These are phyloP conservation scores for Thraustochytrium sp. DNA, from an alignment of 352 stramenopile species.

Conservation along the genomic window DNA sequence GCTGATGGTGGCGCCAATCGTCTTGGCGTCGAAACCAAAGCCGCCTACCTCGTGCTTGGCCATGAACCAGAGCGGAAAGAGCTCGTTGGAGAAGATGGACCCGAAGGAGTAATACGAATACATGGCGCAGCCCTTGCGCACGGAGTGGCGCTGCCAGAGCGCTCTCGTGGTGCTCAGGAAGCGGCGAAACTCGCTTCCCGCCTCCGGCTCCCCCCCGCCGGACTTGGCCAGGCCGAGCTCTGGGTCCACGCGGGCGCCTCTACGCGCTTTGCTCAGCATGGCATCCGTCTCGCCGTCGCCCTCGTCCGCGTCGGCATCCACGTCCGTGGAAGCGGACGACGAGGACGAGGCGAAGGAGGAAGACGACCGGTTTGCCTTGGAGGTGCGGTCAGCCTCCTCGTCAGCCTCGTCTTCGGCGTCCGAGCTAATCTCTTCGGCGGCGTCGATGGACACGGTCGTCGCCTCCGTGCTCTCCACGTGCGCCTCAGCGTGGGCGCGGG, in stretches of 20 bases:
- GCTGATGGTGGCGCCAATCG: not conserved
- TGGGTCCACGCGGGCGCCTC: no score
- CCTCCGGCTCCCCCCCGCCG: not conserved
- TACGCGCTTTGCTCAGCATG: no score
- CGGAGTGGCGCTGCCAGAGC: not conserved
- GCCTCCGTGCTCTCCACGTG: no score
- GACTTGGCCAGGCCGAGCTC: no score
- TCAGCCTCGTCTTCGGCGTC: not conserved
- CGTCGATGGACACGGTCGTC: no score
- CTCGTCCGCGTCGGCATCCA: not conserved
- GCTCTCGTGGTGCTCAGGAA: not conserved
- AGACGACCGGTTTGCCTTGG: no score
- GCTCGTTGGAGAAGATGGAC: conserved; percentile 1
- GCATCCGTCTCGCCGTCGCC: not conserved
- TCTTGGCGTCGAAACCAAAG: conserved; percentile 7
- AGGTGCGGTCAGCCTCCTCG: no score
- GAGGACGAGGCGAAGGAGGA: no score
- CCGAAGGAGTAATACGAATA: conserved; percentile 33
- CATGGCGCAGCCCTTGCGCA: not conserved
- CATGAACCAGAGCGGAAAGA: conserved; percentile 40
- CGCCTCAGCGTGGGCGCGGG: no score
- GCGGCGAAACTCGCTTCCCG: not conserved
- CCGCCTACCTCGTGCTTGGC: not conserved
- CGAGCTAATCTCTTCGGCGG: no score
- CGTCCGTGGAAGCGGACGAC: no score